phyloP scores from a whole-genome alignment of 2,329 filamentous ascomycete genomes.

The Trichoderma pleuroti region DNA sequence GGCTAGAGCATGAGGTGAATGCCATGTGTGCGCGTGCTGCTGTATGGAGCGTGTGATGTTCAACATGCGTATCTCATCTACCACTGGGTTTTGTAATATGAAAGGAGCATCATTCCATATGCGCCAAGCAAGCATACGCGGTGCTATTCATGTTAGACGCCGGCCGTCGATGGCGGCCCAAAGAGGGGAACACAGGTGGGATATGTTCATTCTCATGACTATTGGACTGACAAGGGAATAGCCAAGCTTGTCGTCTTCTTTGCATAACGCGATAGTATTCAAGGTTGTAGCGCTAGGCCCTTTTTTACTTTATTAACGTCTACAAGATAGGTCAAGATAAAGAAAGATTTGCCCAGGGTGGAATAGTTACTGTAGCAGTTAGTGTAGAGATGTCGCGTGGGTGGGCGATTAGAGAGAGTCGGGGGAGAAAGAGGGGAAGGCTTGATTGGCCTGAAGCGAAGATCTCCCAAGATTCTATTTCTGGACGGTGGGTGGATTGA shows the following conservation, averaged over 20 bases:
- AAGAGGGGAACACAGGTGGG: background rate
- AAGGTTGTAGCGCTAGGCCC: background rate
- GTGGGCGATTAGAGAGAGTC: background rate
- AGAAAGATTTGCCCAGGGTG: background rate
- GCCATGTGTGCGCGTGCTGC: background rate
- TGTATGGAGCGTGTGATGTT: no score
- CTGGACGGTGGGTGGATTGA: background rate
- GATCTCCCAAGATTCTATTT: background rate
- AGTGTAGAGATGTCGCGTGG: background rate
- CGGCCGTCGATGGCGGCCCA: conserved; percentile 18
- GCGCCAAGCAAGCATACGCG: background rate
- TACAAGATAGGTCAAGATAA: background rate
- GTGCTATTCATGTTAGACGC: conserved; percentile 8
- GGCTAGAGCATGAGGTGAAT: background rate
- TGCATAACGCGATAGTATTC: background rate
- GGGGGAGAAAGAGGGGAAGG: background rate
- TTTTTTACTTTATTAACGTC: background rate
- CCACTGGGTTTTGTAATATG: background rate
- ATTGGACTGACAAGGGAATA: background rate
- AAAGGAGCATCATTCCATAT: background rate
- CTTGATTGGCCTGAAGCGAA: background rate
- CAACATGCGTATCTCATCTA: background rate
- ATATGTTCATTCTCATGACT: background rate
- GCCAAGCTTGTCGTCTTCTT: background rate
- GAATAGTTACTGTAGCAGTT: no score